These are phyloP conservation scores for Bacidia gigantensis DNA, from an alignment of 495 filamentous ascomycete species.

Conservation along the genomic window DNA sequence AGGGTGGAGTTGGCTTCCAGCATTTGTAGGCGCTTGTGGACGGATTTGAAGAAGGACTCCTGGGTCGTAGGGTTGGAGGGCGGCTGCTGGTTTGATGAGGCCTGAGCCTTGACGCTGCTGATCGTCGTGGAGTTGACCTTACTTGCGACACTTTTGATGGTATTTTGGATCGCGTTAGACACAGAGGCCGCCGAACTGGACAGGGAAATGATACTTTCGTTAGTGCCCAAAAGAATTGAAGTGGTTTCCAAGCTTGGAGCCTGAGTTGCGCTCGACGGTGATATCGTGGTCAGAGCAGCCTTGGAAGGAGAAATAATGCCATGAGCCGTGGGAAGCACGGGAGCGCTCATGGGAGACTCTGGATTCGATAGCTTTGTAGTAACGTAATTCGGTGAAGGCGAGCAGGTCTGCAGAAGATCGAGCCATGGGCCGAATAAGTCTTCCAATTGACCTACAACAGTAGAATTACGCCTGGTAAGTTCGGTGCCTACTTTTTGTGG, in stretches of 20 bases:
- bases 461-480: not conserved
- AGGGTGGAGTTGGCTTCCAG: slow-evolving; percentile 88
- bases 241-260: no score
- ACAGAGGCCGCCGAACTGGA: not conserved
- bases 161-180: not conserved
- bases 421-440: not conserved
- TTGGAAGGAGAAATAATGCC: no score
- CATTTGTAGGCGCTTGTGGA: slow-evolving; percentile 79
- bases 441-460: not conserved
- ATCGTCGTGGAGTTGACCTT: slow-evolving; percentile 13
- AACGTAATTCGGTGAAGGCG: no score
- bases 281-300: no score
- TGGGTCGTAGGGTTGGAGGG: slow-evolving; percentile 69
- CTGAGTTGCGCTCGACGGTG: no score
- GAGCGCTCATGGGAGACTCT: no score
- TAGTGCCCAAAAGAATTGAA: no score
- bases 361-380: no score
- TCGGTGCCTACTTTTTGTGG: not conserved
- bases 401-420: not conserved
- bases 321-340: no score
- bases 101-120: slow-evolving; percentile 35
- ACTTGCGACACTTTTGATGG: not conserved
- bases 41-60: slow-evolving; percentile 93
- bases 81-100: slow-evolving; percentile 36
- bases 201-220: no score